Evolutionary conservation across 2,329 filamentous ascomycete species (phyloP), one percentile per base, ranked within the genome.

Genomic region (Xylariales sp.): DNA sequence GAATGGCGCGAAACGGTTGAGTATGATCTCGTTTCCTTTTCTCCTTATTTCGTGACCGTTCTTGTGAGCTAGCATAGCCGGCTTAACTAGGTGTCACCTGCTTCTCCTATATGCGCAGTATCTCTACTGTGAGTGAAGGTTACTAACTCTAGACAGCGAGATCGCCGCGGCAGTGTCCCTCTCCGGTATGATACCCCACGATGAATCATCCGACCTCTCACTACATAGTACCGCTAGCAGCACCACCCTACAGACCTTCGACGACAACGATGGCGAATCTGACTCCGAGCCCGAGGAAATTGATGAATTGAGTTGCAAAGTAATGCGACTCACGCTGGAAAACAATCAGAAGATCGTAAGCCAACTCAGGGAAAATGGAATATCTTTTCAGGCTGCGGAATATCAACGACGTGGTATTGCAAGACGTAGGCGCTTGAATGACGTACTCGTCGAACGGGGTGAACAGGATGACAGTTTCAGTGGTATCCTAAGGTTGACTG

Each of bases 1-100:
- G 69, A 71, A 16, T 77, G 76, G 76, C 66, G 67, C 7, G 69
- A 69, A 57, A 75, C 74, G n/a, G 76, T 73, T 34, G 71, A 76
- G 62, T 64, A 64, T 48, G 62, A 12, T 41, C 10, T 54, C 34
- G 3, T 10, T 28, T 30, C 45, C 6, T 46, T 32, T 52, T 59
- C 48, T 34, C 23, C 23, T 23, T 23, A 23, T 23, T 45, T 39
- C 5, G 8, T 8, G 28, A 36, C 12, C 16, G 23, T 36, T 43
- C 30, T 52, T 32, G 28, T 14, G 28, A n/a, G 49, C 28, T 8
- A 30, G 14, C 16, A 16, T 52, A 9, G 14, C 28, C 49, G 14
- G 14, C 28, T 30, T 34, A 32, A 34, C 6, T 16, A 52, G 14
- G 30, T 12, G 48, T 14, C 23, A 30, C 23, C 32, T 28, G 23